A percentile compares a stretch with the other conserved stretches of the same genome.
Conservation (phyloP, 345 rosid species). For the Geranium brycei region DNA sequence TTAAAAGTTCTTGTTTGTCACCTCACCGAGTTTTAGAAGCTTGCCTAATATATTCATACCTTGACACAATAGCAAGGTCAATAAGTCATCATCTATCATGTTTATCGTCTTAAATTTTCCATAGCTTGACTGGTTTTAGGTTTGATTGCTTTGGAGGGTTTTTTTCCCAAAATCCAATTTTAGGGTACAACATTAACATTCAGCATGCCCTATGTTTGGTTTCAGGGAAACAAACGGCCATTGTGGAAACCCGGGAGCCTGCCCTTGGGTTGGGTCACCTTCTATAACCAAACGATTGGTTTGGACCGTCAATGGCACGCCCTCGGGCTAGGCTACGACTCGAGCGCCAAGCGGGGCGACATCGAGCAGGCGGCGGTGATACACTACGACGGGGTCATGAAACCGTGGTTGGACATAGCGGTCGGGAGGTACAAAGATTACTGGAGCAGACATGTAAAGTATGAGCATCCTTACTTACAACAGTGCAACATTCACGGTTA, state of each 20-base stretch:
- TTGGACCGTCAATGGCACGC: slow-evolving; percentile 74
- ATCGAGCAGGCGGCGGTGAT: slow-evolving; percentile 65
- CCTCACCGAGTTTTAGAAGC: too few species aligned
- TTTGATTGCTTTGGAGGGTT: too few species aligned
- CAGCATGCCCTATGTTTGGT: slow-evolving; percentile 3
- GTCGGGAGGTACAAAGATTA: slow-evolving; percentile 50
- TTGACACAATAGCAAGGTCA: too few species aligned
- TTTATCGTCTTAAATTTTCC: too few species aligned
- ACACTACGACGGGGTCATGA: slow-evolving; percentile 81
- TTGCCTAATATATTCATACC: too few species aligned
- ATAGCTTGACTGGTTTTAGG: too few species aligned
- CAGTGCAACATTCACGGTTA: slow-evolving; percentile 59
- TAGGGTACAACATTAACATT: background rate
- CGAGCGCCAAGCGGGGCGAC: slow-evolving; percentile 30
- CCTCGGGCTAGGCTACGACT: slow-evolving; percentile 66
- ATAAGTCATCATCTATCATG: too few species aligned
- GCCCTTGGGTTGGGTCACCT: slow-evolving; percentile 80
- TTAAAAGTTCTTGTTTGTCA: too few species aligned
- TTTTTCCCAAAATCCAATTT: too few species aligned
- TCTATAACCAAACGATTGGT: slow-evolving; percentile 55
- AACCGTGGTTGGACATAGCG: slow-evolving; percentile 92
- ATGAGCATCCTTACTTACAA: slow-evolving; percentile 37
- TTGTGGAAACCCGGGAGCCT: slow-evolving; percentile 73
- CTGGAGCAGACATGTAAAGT: slow-evolving; percentile 57
- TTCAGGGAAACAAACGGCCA: slow-evolving; percentile 50